Evolutionary conservation across 1,139 yeast species (phyloP).

Genomic region (Dujonia santamariae): DNA sequence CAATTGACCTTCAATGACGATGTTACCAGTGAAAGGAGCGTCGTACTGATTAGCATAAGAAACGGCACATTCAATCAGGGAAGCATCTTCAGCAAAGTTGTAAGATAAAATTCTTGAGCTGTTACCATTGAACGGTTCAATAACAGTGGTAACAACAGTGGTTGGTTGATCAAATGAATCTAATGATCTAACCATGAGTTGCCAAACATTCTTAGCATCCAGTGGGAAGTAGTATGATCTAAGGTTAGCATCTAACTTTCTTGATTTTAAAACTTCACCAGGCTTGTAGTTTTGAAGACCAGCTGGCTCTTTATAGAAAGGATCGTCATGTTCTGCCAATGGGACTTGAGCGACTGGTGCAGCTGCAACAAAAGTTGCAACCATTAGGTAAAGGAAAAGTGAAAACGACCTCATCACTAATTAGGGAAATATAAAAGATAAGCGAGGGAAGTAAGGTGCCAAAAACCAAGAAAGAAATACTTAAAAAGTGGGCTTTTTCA

Average conservation of each 20-base stretch:
- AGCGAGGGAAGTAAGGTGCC: no score
- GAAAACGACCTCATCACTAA: background rate
- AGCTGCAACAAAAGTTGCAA: slow-evolving; percentile 4
- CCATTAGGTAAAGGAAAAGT: background rate
- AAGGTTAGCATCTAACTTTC: slow-evolving; percentile 20
- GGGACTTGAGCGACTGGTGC: background rate
- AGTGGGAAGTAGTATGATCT: slow-evolving; percentile 13
- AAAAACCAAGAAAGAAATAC: no score
- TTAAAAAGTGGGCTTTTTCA: no score
- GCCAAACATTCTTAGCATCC: slow-evolving; percentile 9
- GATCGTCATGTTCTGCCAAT: slow-evolving; percentile 19
- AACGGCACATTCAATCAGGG: slow-evolving; percentile 17
- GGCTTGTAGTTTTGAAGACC: slow-evolving; percentile 20
- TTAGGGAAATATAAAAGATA: no score
- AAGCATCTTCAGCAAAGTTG: slow-evolving; percentile 19
- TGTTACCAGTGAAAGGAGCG: slow-evolving; percentile 11
- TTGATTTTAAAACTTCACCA: slow-evolving; percentile 23
- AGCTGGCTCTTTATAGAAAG: slow-evolving; percentile 24
- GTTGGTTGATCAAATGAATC: slow-evolving; percentile 14
- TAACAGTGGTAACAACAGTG: slow-evolving; percentile 19
- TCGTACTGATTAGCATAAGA: slow-evolving; percentile 17
- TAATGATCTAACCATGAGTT: slow-evolving; percentile 7
- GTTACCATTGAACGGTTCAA: slow-evolving; percentile 18
- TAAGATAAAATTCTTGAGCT: slow-evolving; percentile 16
- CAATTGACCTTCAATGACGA: slow-evolving; percentile 14